Evolutionary conservation across 768 basidiomycete species (phyloP).

Genomic region (Panellus pusillus): DNA sequence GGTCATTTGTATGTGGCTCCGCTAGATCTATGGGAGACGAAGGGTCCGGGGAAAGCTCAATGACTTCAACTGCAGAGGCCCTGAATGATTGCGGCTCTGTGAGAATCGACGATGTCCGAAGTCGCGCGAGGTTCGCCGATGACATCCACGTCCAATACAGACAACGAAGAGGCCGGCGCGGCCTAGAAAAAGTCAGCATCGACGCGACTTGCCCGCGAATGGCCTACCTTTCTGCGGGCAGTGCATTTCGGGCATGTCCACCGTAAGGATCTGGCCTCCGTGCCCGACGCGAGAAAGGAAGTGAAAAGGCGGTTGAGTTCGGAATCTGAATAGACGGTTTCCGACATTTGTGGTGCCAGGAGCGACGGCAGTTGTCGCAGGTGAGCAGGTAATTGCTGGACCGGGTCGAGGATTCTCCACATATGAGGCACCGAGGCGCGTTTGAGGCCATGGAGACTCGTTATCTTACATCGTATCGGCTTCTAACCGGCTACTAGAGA

Average conservation of each 20-base stretch:
- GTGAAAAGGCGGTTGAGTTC: background rate
- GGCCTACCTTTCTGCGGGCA: slow-evolving; percentile 1
- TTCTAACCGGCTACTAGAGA: too few relatives aligned
- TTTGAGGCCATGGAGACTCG: too few relatives aligned
- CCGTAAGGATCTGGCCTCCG: background rate
- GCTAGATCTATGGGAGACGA: background rate
- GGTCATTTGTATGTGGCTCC: background rate
- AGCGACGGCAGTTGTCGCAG: background rate
- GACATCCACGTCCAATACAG: background rate
- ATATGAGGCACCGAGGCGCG: background rate
- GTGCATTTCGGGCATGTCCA: slow-evolving; percentile 13
- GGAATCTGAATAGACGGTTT: background rate
- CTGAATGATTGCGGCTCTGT: background rate
- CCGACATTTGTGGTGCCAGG: background rate
- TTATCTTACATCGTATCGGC: too few relatives aligned
- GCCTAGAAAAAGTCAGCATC: background rate
- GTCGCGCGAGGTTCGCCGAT: background rate
- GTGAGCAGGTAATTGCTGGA: slow-evolving; percentile 1
- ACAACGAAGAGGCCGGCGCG: background rate
- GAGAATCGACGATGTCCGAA: slow-evolving; percentile 9
- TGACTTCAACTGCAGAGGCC: background rate
- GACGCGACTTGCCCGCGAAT: background rate
- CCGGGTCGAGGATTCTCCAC: background rate
- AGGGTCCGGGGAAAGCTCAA: slow-evolving; percentile 9
- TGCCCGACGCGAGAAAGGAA: background rate